Evolutionary conservation across 1,139 yeast genomes (phyloP).

Genomic region (Diutina siamensis): DNA sequence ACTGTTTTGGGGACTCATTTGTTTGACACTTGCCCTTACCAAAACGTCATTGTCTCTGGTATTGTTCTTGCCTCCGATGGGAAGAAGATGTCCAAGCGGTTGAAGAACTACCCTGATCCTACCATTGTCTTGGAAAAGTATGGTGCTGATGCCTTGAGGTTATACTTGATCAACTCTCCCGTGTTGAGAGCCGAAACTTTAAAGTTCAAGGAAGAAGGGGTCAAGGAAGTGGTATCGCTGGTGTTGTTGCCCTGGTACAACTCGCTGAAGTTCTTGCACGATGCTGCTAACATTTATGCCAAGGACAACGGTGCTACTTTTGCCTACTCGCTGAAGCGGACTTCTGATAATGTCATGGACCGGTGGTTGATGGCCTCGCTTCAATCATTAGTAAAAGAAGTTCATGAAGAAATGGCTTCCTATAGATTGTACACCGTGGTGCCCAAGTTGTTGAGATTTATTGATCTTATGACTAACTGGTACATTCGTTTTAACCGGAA

Average conservation of each 20-base stretch:
- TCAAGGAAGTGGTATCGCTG: conserved; percentile 91
- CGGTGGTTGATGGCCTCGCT: conserved; percentile 91
- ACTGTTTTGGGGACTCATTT: conserved; percentile 93
- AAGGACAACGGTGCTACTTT: conserved; percentile 66
- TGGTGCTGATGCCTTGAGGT: conserved; percentile 97
- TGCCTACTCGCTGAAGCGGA: conserved; percentile 52
- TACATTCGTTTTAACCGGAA: conserved; percentile 96
- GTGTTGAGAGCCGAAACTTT: conserved; percentile 93
- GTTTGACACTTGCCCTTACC: conserved; percentile 84
- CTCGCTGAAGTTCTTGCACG: conserved; percentile 91
- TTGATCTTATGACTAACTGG: conserved; percentile 97
- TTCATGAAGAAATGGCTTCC: conserved; percentile 80
- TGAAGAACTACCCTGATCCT: conserved; percentile 97
- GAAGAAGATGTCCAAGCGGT: conserved; percentile 97
- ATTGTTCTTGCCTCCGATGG: conserved; percentile 97
- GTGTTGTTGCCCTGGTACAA: conserved; percentile 98
- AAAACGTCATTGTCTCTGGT: conserved; percentile 94
- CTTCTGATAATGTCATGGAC: conserved; percentile 88
- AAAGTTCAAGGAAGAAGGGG: conserved; percentile 97
- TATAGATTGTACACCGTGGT: conserved; percentile 94
- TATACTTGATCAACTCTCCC: conserved; percentile 93
- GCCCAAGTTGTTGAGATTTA: conserved; percentile 75
- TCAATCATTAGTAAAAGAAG: conserved; percentile 77
- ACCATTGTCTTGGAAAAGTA: conserved; percentile 65
- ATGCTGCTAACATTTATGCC: conserved; percentile 76